Base-by-base conservation (phyloP, 768 basidiomycete genomes). In the Lyophyllum atratum region DNA sequence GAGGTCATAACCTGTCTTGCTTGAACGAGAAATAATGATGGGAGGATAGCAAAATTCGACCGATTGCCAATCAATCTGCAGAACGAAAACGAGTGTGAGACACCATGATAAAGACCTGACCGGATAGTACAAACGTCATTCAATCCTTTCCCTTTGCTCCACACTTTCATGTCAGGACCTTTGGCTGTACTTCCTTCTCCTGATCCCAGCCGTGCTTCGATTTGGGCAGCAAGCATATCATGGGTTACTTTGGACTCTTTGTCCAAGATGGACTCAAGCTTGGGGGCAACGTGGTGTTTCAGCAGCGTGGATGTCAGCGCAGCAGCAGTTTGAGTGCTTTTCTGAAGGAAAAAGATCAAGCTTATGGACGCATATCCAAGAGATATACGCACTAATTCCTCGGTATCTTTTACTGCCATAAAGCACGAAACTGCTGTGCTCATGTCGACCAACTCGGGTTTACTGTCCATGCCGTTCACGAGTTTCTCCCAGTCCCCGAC, bases 11-110 rank as follows among this genome's bases (percentile, higher is more conserved):
- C 92, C 91, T 10, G 82, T 79, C 58, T 80, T 83, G 33, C 89
- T 89, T 8, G 92, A 90, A 40, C 89, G 89, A 6, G 95, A 98
- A 63, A 98, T 96, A 68, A 98, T 92, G 70, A 98, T 95, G 2
- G 96, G 95, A 2, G 92, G 85, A 72, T 96, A 98, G 63, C 92
- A 91, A 73, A 95, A 96, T 72, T 99, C 97, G 6, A 90, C 89
- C 2, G 87, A 82, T n/a, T 79, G 76, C 85, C 92, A 96, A 68
- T 99, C 94, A 54, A 94, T 81, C 92, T 97, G 64, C 14, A 56
- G 50, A 39, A 53, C 3, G 55, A 17, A 17, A 45, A 47, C 55
- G 49, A 57, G 34, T 54, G 29, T 42, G 49, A 39, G 49, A 55
- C 15, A 43, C 19, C 17, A 37, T 24, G 39, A 37, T 25, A 37